A percentile compares a stretch with the other conserved stretches of the same genome.
These are phyloP conservation scores for Remersonia thermophila DNA, from an alignment of 2,329 filamentous ascomycete species.

Conservation along the genomic window DNA sequence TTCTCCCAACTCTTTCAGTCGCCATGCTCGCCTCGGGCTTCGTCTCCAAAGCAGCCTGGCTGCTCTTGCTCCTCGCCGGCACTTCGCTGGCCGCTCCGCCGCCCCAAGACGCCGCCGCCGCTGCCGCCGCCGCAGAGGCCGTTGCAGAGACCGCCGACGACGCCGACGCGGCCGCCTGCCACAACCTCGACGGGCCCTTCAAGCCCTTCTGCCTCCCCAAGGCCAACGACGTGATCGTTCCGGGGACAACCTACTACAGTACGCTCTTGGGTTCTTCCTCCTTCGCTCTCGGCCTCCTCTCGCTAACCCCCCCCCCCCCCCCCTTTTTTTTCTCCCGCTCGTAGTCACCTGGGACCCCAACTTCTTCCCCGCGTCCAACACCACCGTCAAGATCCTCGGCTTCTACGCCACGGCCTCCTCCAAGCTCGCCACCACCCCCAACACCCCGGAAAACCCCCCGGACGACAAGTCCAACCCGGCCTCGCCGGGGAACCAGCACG, in stretches of 20 bases:
- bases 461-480: conserved; percentile 8
- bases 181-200: conserved; percentile 32
- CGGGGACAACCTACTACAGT: conserved; percentile 40
- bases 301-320: conserved; percentile 3
- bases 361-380: conserved; percentile 33
- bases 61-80: not conserved
- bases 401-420: conserved; percentile 22
- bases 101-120: conserved; percentile 6
- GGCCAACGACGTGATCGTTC: conserved; percentile 30
- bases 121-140: conserved; percentile 32
- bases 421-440: not conserved
- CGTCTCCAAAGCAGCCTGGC: not conserved
- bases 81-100: not conserved
- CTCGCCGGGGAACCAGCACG: not conserved
- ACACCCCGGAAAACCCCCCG: conserved; percentile 22
- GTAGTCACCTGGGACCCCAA: conserved; percentile 47
- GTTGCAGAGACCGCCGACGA: conserved; percentile 29
- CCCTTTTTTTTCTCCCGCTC: no score
- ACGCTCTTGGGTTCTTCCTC: conserved; percentile 11
- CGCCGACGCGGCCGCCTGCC: conserved; percentile 39
- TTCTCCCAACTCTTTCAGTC: no score
- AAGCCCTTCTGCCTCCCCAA: conserved; percentile 42
- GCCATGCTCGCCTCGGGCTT: not conserved
- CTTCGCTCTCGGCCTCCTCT: not conserved
- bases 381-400: conserved; percentile 25